These are phyloP conservation scores for Strobilomyces dryophilus DNA, from an alignment of 768 basidiomycete species.

Conservation along the genomic window DNA sequence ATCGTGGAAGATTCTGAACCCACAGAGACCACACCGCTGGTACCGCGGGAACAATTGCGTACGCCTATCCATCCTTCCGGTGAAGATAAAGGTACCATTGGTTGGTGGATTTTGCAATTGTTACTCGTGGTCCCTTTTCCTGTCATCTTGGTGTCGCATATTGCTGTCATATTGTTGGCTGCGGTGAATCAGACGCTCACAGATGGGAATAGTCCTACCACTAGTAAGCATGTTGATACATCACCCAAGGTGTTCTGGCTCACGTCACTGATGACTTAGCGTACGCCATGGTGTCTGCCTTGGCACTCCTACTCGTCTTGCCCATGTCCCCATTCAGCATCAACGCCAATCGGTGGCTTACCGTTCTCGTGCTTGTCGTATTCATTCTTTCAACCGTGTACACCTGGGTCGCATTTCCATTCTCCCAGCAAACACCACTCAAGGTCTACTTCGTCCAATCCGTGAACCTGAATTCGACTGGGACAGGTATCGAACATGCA, in stretches of 20 bases:
- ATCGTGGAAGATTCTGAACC: constrained; percentile 38
- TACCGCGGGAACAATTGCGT: constrained; percentile 31
- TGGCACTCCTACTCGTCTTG: constrained; percentile 49
- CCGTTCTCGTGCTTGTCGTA: constrained; percentile 33
- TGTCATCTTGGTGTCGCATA: constrained; percentile 49
- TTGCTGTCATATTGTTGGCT: constrained; percentile 42
- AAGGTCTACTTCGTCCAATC: constrained; percentile 71
- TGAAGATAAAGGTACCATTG: constrained; percentile 22
- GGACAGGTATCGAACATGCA: constrained; percentile 26
- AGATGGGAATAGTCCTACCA: constrained; percentile 52
- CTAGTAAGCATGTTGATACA: constrained; percentile 36
- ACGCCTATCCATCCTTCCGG: not conserved
- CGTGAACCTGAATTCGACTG: constrained; percentile 39
- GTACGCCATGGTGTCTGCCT: constrained; percentile 42
- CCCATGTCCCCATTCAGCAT: constrained; percentile 64
- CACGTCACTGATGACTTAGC: constrained; percentile 33
- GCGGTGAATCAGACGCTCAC: constrained; percentile 54
- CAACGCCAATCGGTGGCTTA: constrained; percentile 41
- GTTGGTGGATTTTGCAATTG: constrained; percentile 61
- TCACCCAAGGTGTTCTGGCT: not conserved
- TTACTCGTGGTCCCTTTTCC: constrained; percentile 51
- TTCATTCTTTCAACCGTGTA: constrained; percentile 44
- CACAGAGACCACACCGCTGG: constrained; percentile 57
- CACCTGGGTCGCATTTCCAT: constrained; percentile 52
- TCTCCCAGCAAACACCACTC: constrained; percentile 55